Evolutionary conservation across 805 yeast species (phyloP), one percentile per base, ranked within the genome.

Genomic region (Saccharomyces eubayanus): DNA sequence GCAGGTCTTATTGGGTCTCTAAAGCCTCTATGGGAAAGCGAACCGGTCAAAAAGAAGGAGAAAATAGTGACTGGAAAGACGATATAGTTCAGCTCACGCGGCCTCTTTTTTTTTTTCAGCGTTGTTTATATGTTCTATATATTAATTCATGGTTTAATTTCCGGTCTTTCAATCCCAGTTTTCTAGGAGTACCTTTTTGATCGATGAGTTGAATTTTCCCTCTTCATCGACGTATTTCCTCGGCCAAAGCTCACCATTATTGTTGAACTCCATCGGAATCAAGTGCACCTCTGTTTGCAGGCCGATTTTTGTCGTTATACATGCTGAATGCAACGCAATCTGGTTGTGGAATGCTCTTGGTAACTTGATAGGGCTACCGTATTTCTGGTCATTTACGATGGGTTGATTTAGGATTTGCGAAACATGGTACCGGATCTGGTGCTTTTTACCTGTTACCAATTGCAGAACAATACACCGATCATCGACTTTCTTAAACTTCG

Each of bases 1-100:
- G 83, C 82, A 62, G 99, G 99, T 5, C 60, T 92, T 36, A 77
- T 83, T 53, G 89, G 84, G 53, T 75, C 91, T 53, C 63, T 88
- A 45, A 66, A 72, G 57, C 75, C 74, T 61, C 59, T 87, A 50
- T 91, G 96, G 96, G 65, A 57, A 28, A 60, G 63, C 48, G 65
- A 67, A 51, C 57, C 59, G 49, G 59, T 64, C 50, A 57, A 61
- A 50, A 55, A 52, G 49, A 48, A 49, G 24, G 51, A 58, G 41
- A 28, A 48, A 21, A 50, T 52, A 47, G 52, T 49, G 47, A 52
- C 31, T 45, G 29, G 31, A 14, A 21, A 27, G 31, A n/a, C 12
- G 24, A 1, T 4, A 16, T 16, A 8, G 11, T 36, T 16, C 3
- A 9, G 24, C 24, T 36, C 6, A 16, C 24, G 21, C 3, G 9